phyloP scores from a whole-genome alignment of 371 early-diverging fungal genomes.

The Blastocladiella emersonii region DNA sequence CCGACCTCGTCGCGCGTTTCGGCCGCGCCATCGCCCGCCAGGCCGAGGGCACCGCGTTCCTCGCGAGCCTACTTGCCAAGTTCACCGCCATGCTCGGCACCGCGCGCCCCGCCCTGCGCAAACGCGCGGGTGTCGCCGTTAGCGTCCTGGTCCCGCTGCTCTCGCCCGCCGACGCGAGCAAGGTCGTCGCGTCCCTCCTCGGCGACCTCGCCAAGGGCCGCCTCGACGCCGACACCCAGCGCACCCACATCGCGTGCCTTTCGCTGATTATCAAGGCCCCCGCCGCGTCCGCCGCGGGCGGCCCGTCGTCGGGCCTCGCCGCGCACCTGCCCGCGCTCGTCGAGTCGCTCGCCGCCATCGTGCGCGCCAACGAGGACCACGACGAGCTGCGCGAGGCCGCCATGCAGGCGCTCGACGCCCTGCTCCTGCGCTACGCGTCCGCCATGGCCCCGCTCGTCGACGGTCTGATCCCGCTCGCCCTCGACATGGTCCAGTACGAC shows the following conservation, averaged over 20 bases:
- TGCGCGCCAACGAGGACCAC: constrained; percentile 40
- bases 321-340: constrained; percentile 45
- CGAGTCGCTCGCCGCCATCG: constrained; percentile 41
- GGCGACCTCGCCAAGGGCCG: no score
- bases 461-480: constrained; percentile 41
- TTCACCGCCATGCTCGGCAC: constrained; percentile 54
- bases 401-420: constrained; percentile 53
- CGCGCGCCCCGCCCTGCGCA: constrained; percentile 63
- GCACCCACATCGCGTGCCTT: no score
- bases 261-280: no score
- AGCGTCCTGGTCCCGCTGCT: constrained; percentile 21
- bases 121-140: constrained; percentile 61
- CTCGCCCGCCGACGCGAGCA: constrained; percentile 22
- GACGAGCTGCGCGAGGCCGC: constrained; percentile 64
- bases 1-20: constrained; percentile 61
- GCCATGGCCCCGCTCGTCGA: constrained; percentile 47
- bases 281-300: no score
- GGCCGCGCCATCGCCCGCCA: constrained; percentile 41
- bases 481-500: constrained; percentile 65
- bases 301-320: no score
- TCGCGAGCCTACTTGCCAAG: constrained; percentile 41
- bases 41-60: constrained; percentile 19
- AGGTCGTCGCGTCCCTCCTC: constrained; percentile 10
- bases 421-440: constrained; percentile 61
- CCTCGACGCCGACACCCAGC: no score